Conservation (phyloP, 306 rosid species). For the Dryas octopetala region DNA sequence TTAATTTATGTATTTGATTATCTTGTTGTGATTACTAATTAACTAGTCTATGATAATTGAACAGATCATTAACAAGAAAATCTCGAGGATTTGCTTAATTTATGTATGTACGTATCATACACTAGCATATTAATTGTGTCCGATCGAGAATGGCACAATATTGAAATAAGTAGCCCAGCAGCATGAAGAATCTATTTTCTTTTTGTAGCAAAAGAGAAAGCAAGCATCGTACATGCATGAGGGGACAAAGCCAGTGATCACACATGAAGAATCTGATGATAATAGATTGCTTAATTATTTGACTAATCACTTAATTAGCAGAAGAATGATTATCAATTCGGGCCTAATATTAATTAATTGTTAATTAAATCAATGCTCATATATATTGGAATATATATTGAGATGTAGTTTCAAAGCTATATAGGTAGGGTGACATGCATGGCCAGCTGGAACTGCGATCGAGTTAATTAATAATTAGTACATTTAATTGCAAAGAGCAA, state of each 20-base stretch:
- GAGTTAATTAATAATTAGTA: neutral
- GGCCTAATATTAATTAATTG: too few species aligned
- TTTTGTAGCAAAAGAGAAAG: neutral
- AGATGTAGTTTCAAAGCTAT: too few species aligned
- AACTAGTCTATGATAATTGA: too few species aligned
- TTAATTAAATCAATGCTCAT: too few species aligned
- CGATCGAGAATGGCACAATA: neutral
- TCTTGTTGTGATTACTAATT: too few species aligned
- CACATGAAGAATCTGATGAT: slow-evolving; percentile 8
- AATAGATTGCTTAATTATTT: neutral
- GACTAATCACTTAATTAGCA: neutral
- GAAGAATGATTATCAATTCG: too few species aligned
- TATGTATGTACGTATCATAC: too few species aligned
- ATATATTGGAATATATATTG: too few species aligned
- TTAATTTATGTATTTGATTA: too few species aligned
- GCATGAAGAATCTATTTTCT: slow-evolving; percentile 6
- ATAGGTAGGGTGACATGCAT: too few species aligned
- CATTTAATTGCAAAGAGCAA: neutral
- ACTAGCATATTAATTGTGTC: neutral
- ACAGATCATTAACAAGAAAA: too few species aligned
- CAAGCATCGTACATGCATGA: neutral
- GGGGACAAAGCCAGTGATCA: slow-evolving; percentile 1
- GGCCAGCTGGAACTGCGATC: neutral
- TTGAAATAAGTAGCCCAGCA: neutral
- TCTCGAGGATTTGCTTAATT: too few species aligned